These are phyloP conservation scores for Xerocomus spinulosus DNA, from an alignment of 768 basidiomycete genomes.

Conservation along the genomic window DNA sequence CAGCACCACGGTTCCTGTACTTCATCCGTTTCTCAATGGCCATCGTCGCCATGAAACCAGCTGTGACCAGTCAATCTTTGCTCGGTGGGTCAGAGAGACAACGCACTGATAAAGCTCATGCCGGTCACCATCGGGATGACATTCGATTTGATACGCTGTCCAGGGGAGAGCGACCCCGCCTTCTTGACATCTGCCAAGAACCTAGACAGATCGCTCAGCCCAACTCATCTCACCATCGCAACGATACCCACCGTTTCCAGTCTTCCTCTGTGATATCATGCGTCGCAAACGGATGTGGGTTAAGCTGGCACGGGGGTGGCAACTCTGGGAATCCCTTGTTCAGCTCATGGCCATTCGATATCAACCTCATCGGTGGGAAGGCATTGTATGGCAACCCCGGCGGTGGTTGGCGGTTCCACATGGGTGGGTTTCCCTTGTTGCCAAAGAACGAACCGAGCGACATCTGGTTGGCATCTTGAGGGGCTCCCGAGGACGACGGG, in stretches of 20 bases:
- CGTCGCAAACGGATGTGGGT: slow-evolving; percentile 47
- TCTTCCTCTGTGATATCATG: slow-evolving; percentile 49
- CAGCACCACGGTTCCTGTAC: slow-evolving; percentile 36
- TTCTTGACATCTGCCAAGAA: slow-evolving; percentile 38
- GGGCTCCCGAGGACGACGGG: background rate
- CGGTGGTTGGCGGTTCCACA: slow-evolving; percentile 24
- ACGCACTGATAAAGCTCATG: slow-evolving; percentile 23
- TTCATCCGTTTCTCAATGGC: slow-evolving; percentile 25
- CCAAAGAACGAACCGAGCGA: slow-evolving; percentile 27
- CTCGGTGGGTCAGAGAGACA: no score
- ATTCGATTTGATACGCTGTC: slow-evolving; percentile 32
- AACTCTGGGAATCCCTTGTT: slow-evolving; percentile 41
- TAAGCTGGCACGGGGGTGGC: slow-evolving; percentile 36
- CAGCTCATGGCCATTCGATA: slow-evolving; percentile 27
- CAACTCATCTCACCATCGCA: no score
- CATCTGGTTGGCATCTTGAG: slow-evolving; percentile 6
- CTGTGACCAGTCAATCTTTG: slow-evolving; percentile 2
- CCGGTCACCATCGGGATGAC: slow-evolving; percentile 31
- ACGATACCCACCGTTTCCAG: slow-evolving; percentile 38
- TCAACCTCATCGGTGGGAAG: slow-evolving; percentile 29
- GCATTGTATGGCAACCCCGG: slow-evolving; percentile 12
- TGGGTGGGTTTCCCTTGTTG: slow-evolving; percentile 20
- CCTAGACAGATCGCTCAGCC: slow-evolving; percentile 17
- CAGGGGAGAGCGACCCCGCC: slow-evolving; percentile 31
- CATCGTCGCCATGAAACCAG: slow-evolving; percentile 13